These are phyloP conservation scores for Talaromyces islandicus DNA, from an alignment of 2,329 filamentous ascomycete species.

Conservation along the genomic window DNA sequence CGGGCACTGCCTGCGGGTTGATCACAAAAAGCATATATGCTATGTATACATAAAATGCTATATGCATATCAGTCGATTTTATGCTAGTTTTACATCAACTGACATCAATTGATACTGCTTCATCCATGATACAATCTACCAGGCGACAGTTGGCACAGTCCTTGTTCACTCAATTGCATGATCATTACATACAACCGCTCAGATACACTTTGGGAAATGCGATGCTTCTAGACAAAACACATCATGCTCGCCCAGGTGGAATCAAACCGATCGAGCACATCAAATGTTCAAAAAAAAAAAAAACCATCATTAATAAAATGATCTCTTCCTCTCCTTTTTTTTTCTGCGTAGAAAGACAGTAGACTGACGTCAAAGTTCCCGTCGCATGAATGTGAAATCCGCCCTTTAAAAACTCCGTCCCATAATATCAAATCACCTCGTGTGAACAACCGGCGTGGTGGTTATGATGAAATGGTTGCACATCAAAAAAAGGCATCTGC, in stretches of 20 bases:
- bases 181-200: conserved; percentile 28
- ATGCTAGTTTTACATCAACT: too few relatives aligned
- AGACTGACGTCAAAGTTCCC: not conserved
- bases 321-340: conserved; percentile 18
- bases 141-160: not conserved
- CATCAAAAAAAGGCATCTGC: not conserved
- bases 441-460: not conserved
- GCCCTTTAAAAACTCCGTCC: not conserved
- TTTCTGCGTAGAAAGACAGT: not conserved
- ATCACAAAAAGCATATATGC: not conserved
- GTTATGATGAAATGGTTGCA: conserved; percentile 1
- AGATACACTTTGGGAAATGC: conserved; percentile 27
- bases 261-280: conserved; percentile 18
- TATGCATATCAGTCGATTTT: too few relatives aligned
- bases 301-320: conserved; percentile 23
- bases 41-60: too few relatives aligned
- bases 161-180: conserved; percentile 22
- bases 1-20: not conserved
- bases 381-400: not conserved
- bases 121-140: too few relatives aligned
- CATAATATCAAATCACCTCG: not conserved
- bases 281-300: conserved; percentile 19
- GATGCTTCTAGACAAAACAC: conserved; percentile 25
- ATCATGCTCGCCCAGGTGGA: conserved; percentile 21
- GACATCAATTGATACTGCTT: too few relatives aligned